phyloP scores from a whole-genome alignment of 306 rosid species.

The Albizia julibrissin region DNA sequence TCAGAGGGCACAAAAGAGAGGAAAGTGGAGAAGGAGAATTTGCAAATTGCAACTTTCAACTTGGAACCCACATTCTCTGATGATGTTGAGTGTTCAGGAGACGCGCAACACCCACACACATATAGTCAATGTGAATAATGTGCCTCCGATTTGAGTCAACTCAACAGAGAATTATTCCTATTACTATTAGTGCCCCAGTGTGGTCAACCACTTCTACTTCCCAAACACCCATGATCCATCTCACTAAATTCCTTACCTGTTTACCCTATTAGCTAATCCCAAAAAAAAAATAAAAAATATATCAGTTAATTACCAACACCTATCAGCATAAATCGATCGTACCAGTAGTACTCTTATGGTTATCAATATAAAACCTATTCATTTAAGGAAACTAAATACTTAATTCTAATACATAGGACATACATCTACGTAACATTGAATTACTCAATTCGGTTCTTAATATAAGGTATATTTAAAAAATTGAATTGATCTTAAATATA shows the following conservation, averaged over 20 bases:
- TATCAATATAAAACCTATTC: too few relatives aligned
- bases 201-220: constrained; percentile 59
- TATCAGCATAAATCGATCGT: background rate
- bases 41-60: background rate
- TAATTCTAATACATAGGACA: too few relatives aligned
- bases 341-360: too few relatives aligned
- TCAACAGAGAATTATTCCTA: constrained; percentile 25
- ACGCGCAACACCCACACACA: background rate
- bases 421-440: too few relatives aligned
- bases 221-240: background rate
- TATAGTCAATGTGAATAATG: constrained; percentile 36
- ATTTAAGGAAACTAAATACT: too few relatives aligned
- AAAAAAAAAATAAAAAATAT: too few relatives aligned
- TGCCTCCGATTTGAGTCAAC: constrained; percentile 35
- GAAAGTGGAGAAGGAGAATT: background rate
- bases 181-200: constrained; percentile 20
- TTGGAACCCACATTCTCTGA: constrained; percentile 6
- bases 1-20: background rate
- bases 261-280: background rate
- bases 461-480: too few relatives aligned
- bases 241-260: background rate
- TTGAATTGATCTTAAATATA: too few relatives aligned
- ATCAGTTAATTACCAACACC: background rate
- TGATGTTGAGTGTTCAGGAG: constrained; percentile 35
- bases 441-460: too few relatives aligned